Conservation (phyloP, 108 stramenopile species). For the Cylindrotheca closterium region DNA sequence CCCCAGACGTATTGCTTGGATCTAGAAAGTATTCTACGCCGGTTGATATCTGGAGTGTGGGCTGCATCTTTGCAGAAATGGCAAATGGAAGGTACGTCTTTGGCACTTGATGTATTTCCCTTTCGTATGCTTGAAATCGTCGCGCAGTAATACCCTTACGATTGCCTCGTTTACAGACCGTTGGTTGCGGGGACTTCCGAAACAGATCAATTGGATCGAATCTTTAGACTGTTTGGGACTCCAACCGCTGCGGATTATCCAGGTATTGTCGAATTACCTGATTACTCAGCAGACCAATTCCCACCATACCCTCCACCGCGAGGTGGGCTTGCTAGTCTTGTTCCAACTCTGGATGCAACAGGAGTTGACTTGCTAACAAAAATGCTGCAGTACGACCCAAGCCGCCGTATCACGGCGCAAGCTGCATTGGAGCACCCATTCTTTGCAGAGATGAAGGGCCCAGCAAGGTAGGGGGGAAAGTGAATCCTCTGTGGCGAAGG, state of each 20-base stretch:
- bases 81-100: slow-evolving; percentile 72
- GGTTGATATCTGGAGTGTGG: slow-evolving; percentile 98
- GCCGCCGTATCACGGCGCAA: slow-evolving; percentile 84
- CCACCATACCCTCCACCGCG: slow-evolving; percentile 84
- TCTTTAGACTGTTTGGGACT: slow-evolving; percentile 89
- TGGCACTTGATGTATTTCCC: not conserved
- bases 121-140: slow-evolving; percentile 12
- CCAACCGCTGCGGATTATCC: slow-evolving; percentile 82
- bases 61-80: slow-evolving; percentile 99
- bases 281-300: slow-evolving; percentile 71
- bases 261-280: slow-evolving; percentile 91
- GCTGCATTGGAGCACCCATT: slow-evolving; percentile 94
- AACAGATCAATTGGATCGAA: slow-evolving; percentile 89
- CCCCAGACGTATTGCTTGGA: slow-evolving; percentile 98
- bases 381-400: slow-evolving; percentile 95
- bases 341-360: slow-evolving; percentile 73
- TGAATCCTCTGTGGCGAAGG: no score
- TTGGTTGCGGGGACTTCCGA: slow-evolving; percentile 90
- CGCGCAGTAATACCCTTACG: not conserved
- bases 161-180: slow-evolving; percentile 30
- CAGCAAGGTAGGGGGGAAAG: not conserved
- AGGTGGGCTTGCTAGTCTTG: slow-evolving; percentile 79
- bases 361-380: slow-evolving; percentile 84
- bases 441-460: slow-evolving; percentile 82
- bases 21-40: slow-evolving; percentile 95